phyloP scores from a whole-genome alignment of 106 monocot genomes.

The Dendrobium nobile region DNA sequence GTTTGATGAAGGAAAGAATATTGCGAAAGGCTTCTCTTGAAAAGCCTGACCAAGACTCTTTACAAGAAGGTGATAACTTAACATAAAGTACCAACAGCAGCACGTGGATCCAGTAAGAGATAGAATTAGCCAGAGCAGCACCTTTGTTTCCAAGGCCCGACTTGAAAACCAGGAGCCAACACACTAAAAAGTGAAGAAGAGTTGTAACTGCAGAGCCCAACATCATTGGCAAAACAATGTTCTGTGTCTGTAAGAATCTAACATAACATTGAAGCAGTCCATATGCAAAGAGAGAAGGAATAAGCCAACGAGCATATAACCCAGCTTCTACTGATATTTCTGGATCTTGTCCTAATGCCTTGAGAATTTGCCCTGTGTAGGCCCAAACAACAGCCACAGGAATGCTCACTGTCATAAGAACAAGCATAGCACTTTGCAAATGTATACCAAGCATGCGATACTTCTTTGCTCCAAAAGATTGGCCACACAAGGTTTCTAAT shows the following conservation, averaged over 20 bases:
- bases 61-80: slow-evolving; percentile 43
- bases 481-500: slow-evolving; percentile 83
- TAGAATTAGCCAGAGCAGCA: slow-evolving; percentile 47
- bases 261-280: slow-evolving; percentile 54
- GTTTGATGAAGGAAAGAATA: slow-evolving; percentile 34
- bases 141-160: slow-evolving; percentile 64
- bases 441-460: slow-evolving; percentile 56
- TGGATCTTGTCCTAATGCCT: slow-evolving; percentile 45
- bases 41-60: slow-evolving; percentile 60
- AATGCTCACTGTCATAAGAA: slow-evolving; percentile 44
- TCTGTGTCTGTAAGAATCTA: slow-evolving; percentile 56
- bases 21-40: slow-evolving; percentile 51
- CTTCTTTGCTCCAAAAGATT: slow-evolving; percentile 68
- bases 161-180: slow-evolving; percentile 62
- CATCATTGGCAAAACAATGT: slow-evolving; percentile 49
- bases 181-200: slow-evolving; percentile 42
- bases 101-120: slow-evolving; percentile 68
- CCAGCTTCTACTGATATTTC: slow-evolving; percentile 73
- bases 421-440: slow-evolving; percentile 58
- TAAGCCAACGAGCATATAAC: slow-evolving; percentile 60
- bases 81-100: slow-evolving; percentile 46
- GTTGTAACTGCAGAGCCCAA: slow-evolving; percentile 36
- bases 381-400: slow-evolving; percentile 56
- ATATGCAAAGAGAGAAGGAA: slow-evolving; percentile 69
- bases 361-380: slow-evolving; percentile 48